Percentiles rank a stretch among this genome's conserved stretches.
Conservation (phyloP, 805 yeast species). For the Teunomyces stri region DNA sequence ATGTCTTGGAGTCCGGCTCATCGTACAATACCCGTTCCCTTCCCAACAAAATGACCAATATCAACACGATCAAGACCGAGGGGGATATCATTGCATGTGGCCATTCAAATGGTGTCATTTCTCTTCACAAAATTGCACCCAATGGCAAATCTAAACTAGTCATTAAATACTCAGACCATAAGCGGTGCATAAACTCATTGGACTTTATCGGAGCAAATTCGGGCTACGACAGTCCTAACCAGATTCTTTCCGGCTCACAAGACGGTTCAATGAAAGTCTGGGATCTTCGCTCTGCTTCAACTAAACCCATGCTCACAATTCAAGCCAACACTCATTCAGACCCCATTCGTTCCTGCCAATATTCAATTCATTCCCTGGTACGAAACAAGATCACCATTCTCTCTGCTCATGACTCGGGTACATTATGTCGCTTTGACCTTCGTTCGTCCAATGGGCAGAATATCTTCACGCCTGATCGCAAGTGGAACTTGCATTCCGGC, state of each 20-base stretch:
- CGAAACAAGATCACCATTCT: conserved; percentile 50
- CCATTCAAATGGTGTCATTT: conserved; percentile 34
- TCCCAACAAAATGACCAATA: conserved; percentile 27
- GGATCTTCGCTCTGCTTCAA: conserved; percentile 56
- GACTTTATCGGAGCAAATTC: conserved; percentile 29
- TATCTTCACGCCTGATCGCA: conserved; percentile 58
- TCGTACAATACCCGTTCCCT: conserved; percentile 1
- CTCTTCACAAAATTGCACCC: conserved; percentile 29
- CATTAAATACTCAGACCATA: conserved; percentile 36
- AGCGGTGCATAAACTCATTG: conserved; percentile 40
- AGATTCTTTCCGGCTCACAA: conserved; percentile 61
- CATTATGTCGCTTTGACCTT: conserved; percentile 83
- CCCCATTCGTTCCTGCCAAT: conserved; percentile 58
- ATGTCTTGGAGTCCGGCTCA: conserved; percentile 25
- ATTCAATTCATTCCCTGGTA: conserved; percentile 48
- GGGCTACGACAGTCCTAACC: conserved; percentile 13
- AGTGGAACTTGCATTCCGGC: conserved; percentile 85
- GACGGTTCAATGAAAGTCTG: conserved; percentile 76
- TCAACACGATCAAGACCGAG: conserved; percentile 38
- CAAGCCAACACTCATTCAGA: conserved; percentile 60
- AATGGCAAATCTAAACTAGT: conserved; percentile 32
- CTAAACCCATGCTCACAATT: conserved; percentile 50
- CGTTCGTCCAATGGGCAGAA: conserved; percentile 34
- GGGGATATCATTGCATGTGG: conserved; percentile 40
- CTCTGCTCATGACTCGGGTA: conserved; percentile 86